Conservation (phyloP, 1,284 basidiomycete species). For the Malassezia yamatoensis region DNA sequence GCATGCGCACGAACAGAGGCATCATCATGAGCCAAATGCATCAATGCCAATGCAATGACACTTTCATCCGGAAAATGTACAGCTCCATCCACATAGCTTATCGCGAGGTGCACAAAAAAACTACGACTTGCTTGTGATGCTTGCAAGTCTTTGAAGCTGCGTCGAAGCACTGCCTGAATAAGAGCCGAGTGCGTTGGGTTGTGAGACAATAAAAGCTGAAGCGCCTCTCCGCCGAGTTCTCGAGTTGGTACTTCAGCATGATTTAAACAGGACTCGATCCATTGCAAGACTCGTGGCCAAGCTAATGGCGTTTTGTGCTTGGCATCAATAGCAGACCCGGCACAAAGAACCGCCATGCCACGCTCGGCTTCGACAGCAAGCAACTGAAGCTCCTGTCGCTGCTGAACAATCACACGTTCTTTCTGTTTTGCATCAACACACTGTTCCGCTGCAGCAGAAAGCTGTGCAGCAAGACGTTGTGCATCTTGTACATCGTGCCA, state of each 20-base stretch:
- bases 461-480: slow-evolving; percentile 63
- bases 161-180: slow-evolving; percentile 61
- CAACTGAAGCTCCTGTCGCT: slow-evolving; percentile 54
- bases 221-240: slow-evolving; percentile 56
- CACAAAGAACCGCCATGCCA: slow-evolving; percentile 62
- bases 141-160: slow-evolving; percentile 59
- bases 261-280: slow-evolving; percentile 51
- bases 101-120: slow-evolving; percentile 70
- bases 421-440: slow-evolving; percentile 50
- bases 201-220: slow-evolving; percentile 62
- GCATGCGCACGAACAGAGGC: slow-evolving; percentile 63
- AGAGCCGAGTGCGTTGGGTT: slow-evolving; percentile 58
- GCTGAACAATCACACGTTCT: slow-evolving; percentile 46
- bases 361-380: slow-evolving; percentile 63
- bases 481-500: slow-evolving; percentile 76
- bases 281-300: slow-evolving; percentile 49
- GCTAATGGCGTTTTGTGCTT: slow-evolving; percentile 38
- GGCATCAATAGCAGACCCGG: neutral
- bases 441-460: slow-evolving; percentile 58
- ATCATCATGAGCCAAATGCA: slow-evolving; percentile 71
- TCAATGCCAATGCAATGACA: slow-evolving; percentile 49
- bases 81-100: slow-evolving; percentile 59
- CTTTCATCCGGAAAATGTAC: slow-evolving; percentile 56
- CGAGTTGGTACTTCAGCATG: slow-evolving; percentile 47
- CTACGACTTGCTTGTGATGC: slow-evolving; percentile 49